A percentile compares a stretch with the other conserved stretches of the same genome.
phyloP scores from a whole-genome alignment of 2,329 filamentous ascomycete genomes.

The Aureobasidium mangrovei region DNA sequence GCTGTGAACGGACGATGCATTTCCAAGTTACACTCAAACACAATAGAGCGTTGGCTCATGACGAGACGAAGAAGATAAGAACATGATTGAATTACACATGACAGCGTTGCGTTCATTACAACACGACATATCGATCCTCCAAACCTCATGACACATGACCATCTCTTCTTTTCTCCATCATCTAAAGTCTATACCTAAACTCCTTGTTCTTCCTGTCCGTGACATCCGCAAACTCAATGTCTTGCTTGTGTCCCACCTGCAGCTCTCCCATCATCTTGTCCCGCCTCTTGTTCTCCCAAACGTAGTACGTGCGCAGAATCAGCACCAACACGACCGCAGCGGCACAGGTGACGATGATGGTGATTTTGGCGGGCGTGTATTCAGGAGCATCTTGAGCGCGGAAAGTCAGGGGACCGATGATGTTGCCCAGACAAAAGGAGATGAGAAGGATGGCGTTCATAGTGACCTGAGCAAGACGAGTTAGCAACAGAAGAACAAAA shows the following conservation, averaged over 20 bases:
- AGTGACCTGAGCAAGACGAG: constrained; percentile 42
- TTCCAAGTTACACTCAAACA: no score
- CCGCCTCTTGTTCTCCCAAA: constrained; percentile 34
- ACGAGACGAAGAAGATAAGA: no score
- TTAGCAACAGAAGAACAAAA: neutral
- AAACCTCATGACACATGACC: no score
- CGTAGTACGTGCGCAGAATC: constrained; percentile 43
- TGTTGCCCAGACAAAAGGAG: constrained; percentile 31
- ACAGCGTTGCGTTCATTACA: no score
- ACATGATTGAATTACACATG: no score
- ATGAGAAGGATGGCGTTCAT: constrained; percentile 53
- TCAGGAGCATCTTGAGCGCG: constrained; percentile 27
- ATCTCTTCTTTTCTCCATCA: neutral
- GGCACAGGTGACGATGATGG: constrained; percentile 31
- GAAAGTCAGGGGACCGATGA: constrained; percentile 35
- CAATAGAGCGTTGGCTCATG: no score
- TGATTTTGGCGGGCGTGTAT: constrained; percentile 37
- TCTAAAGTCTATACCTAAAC: constrained; percentile 19
- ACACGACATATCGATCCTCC: no score
- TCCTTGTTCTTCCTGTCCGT: constrained; percentile 25
- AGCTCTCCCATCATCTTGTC: constrained; percentile 21
- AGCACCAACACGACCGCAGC: constrained; percentile 33
- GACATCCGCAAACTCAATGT: constrained; percentile 20
- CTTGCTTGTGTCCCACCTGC: constrained; percentile 20
- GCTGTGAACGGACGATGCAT: no score